Conservation (phyloP, 352 stramenopile genomes). For the Phytophthora fragariaefolia region DNA sequence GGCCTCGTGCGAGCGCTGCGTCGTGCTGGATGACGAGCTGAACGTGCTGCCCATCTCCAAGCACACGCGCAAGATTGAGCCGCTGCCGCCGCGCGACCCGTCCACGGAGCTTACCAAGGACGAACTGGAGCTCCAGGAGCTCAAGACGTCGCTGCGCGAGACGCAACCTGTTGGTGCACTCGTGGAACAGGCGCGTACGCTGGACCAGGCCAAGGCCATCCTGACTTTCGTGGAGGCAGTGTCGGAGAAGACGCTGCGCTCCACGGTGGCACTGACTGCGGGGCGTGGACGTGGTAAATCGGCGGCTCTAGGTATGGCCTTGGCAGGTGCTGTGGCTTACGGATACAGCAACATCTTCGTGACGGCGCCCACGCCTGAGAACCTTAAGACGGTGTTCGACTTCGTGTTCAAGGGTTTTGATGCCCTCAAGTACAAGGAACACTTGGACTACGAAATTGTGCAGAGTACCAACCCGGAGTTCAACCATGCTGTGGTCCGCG, state of each 20-base stretch:
- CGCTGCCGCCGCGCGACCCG: conserved; percentile 66
- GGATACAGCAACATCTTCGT: conserved; percentile 96
- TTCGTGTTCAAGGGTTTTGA: conserved; percentile 97
- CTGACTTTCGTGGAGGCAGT: conserved; percentile 98
- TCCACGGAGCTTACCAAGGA: conserved; percentile 74
- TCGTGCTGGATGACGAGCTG: conserved; percentile 99
- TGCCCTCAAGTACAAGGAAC: conserved; percentile 95
- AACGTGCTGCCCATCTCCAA: conserved; percentile 98
- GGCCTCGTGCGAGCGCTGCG: conserved; percentile 93
- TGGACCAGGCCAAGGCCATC: conserved; percentile 96
- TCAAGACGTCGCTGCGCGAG: conserved; percentile 96
- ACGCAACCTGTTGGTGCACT: conserved; percentile 96
- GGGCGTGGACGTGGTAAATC: conserved; percentile 95
- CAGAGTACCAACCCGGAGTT: conserved; percentile 89
- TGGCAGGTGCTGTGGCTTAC: conserved; percentile 85
- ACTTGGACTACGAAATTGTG: conserved; percentile 97
- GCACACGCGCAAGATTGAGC: conserved; percentile 91
- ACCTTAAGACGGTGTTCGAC: conserved; percentile 98
- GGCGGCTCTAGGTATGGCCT: conserved; percentile 96
- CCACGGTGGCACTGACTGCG: conserved; percentile 96
- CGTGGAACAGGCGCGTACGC: conserved; percentile 94
- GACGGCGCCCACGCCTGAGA: conserved; percentile 98
- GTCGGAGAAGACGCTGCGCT: conserved; percentile 95
- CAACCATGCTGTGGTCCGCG: conserved; percentile 91
- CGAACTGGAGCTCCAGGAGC: conserved; percentile 90